phyloP scores from a whole-genome alignment of 2,329 filamentous ascomycete species.

The Cladosporium cucumerinum region DNA sequence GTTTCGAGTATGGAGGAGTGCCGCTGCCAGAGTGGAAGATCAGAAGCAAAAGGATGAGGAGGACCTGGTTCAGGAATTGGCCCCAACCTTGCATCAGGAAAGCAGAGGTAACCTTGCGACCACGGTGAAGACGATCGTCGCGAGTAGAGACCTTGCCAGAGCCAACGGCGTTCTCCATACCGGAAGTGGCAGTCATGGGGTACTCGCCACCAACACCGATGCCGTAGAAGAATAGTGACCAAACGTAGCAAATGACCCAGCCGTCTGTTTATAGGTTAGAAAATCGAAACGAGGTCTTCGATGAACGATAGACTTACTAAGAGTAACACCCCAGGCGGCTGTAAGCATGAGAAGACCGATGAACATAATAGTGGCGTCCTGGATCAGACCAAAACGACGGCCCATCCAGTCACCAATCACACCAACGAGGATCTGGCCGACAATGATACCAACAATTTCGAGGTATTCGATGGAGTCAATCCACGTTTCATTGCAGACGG shows the following conservation, averaged over 20 bases:
- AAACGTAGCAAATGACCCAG: constrained; percentile 96
- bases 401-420: constrained; percentile 78
- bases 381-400: constrained; percentile 90
- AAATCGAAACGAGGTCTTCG: background rate
- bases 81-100: constrained; percentile 99
- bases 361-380: constrained; percentile 94
- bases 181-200: constrained; percentile 92
- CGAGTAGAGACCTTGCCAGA: constrained; percentile 82
- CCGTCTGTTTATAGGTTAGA: constrained; percentile 54
- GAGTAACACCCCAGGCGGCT: constrained; percentile 78
- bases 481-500: constrained; percentile 75
- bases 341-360: constrained; percentile 88
- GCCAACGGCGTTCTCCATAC: constrained; percentile 76
- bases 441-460: constrained; percentile 91
- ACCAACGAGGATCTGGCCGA: constrained; percentile 85
- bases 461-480: constrained; percentile 81
- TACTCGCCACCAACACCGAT: constrained; percentile 79
- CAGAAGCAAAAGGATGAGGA: constrained; percentile 80
- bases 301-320: constrained; percentile 38
- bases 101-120: constrained; percentile 89
- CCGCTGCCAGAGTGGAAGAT: constrained; percentile 82
- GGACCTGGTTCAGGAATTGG: constrained; percentile 87
- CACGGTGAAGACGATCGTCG: constrained; percentile 91
- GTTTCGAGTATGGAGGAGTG: constrained; percentile 70
- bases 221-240: constrained; percentile 89